These are phyloP conservation scores for Aureobasidium melanogenum DNA, from an alignment of 2,329 filamentous ascomycete species.

Conservation along the genomic window DNA sequence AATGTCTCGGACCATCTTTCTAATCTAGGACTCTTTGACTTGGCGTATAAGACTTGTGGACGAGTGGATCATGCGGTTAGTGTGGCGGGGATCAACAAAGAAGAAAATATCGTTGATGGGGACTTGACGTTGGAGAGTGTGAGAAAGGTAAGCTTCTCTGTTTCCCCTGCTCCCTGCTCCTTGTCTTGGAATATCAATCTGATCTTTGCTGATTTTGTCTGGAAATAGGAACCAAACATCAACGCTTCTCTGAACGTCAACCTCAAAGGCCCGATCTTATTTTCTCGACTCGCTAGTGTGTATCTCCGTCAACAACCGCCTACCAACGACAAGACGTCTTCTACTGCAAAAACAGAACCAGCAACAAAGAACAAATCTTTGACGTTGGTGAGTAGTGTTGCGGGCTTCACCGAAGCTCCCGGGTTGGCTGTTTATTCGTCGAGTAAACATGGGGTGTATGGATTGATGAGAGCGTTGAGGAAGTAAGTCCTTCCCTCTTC, in stretches of 20 bases:
- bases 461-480: slow-evolving; percentile 39
- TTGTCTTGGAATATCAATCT: too few species aligned
- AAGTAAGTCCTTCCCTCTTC: slow-evolving; percentile 18
- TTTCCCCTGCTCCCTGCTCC: too few species aligned
- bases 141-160: slow-evolving; percentile 24
- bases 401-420: slow-evolving; percentile 41
- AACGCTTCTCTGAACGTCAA: slow-evolving; percentile 40
- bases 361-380: slow-evolving; percentile 36
- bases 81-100: slow-evolving; percentile 39
- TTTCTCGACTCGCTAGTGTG: slow-evolving; percentile 41
- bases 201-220: too few species aligned
- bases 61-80: slow-evolving; percentile 42
- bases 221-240: slow-evolving; percentile 20
- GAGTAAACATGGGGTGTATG: slow-evolving; percentile 43
- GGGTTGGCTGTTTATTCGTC: slow-evolving; percentile 40
- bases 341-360: too few species aligned
- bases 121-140: slow-evolving; percentile 36
- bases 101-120: slow-evolving; percentile 38
- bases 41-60: slow-evolving; percentile 36
- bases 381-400: slow-evolving; percentile 37
- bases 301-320: slow-evolving; percentile 40
- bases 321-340: slow-evolving; percentile 14
- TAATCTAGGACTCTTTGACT: slow-evolving; percentile 39
- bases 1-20: slow-evolving; percentile 41
- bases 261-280: slow-evolving; percentile 38